A percentile compares a stretch with the other conserved stretches of the same genome.
These are phyloP conservation scores for Chrysosporium keratinophilum DNA, from an alignment of 2,329 filamentous ascomycete genomes.

Conservation along the genomic window DNA sequence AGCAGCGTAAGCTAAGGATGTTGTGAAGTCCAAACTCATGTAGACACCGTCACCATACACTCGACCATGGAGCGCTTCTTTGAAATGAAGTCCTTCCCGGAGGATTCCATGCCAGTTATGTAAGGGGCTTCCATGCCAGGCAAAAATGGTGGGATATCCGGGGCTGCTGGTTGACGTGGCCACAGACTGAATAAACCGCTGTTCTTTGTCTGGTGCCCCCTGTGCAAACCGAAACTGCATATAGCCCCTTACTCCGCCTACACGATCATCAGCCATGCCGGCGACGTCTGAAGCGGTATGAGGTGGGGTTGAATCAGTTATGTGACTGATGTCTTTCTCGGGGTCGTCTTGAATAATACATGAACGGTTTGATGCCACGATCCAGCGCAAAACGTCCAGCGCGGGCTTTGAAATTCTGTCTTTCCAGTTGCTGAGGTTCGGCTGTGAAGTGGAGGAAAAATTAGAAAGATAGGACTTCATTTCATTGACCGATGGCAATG, in stretches of 20 bases:
- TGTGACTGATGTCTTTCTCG: not conserved
- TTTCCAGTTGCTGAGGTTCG: slow-evolving; percentile 43
- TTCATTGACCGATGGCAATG: slow-evolving; percentile 29
- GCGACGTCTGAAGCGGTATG: slow-evolving; percentile 11
- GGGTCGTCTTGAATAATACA: slow-evolving; percentile 67
- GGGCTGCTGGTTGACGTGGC: slow-evolving; percentile 31
- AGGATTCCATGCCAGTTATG: slow-evolving; percentile 86
- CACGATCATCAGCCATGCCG: slow-evolving; percentile 37
- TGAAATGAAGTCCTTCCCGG: slow-evolving; percentile 67
- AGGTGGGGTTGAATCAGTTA: not conserved
- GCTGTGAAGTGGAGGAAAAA: slow-evolving; percentile 29
- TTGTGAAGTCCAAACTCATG: slow-evolving; percentile 52
- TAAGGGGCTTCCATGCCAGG: slow-evolving; percentile 72
- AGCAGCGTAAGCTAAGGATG: slow-evolving; percentile 48
- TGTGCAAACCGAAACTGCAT: slow-evolving; percentile 81
- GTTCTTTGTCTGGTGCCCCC: slow-evolving; percentile 78
- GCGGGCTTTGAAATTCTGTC: slow-evolving; percentile 54
- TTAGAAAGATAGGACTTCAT: slow-evolving; percentile 39
- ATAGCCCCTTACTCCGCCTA: slow-evolving; percentile 56
- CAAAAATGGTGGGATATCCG: slow-evolving; percentile 61
- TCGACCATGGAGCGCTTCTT: slow-evolving; percentile 52
- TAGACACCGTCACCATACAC: slow-evolving; percentile 73
- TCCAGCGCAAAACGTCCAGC: slow-evolving; percentile 66
- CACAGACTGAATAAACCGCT: slow-evolving; percentile 58
- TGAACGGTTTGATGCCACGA: slow-evolving; percentile 79